Conservation (phyloP, 768 basidiomycete genomes). For the Tylopilus felleus region DNA sequence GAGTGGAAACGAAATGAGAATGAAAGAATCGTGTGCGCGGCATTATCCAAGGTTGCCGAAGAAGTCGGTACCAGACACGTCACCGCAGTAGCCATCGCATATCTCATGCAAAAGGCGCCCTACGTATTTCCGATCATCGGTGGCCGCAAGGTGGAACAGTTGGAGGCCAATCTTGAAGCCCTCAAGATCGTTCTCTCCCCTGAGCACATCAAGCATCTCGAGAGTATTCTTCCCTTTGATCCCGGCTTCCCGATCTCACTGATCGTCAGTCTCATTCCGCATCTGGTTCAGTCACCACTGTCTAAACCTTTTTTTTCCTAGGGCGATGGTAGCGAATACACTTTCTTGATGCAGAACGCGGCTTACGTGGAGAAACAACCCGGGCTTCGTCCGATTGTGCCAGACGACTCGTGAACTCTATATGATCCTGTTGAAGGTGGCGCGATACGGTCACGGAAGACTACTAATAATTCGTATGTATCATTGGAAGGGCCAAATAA, state of each 20-base stretch:
- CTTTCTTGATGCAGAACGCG: slow-evolving; percentile 2
- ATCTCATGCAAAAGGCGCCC: slow-evolving; percentile 43
- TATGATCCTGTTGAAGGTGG: neutral
- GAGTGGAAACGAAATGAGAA: slow-evolving; percentile 35
- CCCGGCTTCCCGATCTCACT: slow-evolving; percentile 37
- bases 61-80: slow-evolving; percentile 38
- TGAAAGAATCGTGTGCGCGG: slow-evolving; percentile 32
- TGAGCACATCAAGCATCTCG: slow-evolving; percentile 39
- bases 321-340: slow-evolving; percentile 28
- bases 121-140: slow-evolving; percentile 44
- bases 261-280: slow-evolving; percentile 27
- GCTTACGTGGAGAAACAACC: slow-evolving; percentile 25
- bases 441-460: too few relatives aligned
- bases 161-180: slow-evolving; percentile 42
- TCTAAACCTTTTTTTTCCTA: slow-evolving; percentile 6
- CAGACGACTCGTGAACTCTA: slow-evolving; percentile 3
- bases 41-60: slow-evolving; percentile 38
- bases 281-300: neutral
- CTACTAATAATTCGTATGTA: neutral
- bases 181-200: slow-evolving; percentile 38
- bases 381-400: neutral
- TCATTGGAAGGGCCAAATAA: neutral
- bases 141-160: slow-evolving; percentile 43
- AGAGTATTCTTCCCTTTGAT: slow-evolving; percentile 35
- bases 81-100: slow-evolving; percentile 40